These are phyloP conservation scores for Sarocladium oryzae DNA, from an alignment of 2,329 filamentous ascomycete genomes.

Conservation along the genomic window DNA sequence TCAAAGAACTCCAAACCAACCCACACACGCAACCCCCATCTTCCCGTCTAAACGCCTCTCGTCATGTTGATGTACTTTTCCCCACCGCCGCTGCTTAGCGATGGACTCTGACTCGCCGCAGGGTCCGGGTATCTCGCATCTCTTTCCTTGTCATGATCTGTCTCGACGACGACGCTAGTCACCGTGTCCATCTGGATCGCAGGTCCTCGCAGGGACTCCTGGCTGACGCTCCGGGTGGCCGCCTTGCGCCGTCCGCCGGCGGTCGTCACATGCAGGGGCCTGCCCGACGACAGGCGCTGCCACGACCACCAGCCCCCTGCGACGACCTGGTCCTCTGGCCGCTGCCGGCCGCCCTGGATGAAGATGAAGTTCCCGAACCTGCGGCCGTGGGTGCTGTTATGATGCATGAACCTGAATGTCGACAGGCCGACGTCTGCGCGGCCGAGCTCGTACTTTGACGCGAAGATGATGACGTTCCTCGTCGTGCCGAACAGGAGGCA, in stretches of 20 bases:
- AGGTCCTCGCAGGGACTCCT: slow-evolving; percentile 27
- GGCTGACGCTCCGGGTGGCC: slow-evolving; percentile 17
- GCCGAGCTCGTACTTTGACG: slow-evolving; percentile 26
- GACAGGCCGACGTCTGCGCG: slow-evolving; percentile 40
- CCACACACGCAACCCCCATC: too few relatives aligned
- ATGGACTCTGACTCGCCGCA: slow-evolving; percentile 18
- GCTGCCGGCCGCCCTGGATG: slow-evolving; percentile 23
- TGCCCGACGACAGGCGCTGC: too few relatives aligned
- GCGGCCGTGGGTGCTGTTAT: slow-evolving; percentile 26
- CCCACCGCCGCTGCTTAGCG: slow-evolving; percentile 14
- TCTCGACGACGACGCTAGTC: slow-evolving; percentile 35
- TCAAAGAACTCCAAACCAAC: too few relatives aligned
- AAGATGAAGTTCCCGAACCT: slow-evolving; percentile 36
- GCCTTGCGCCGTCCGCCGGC: slow-evolving; percentile 11
- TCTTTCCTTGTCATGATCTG: slow-evolving; percentile 21
- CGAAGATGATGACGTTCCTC: slow-evolving; percentile 46
- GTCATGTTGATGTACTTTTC: slow-evolving; percentile 3
- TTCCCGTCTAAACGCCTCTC: too few relatives aligned
- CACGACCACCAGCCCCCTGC: slow-evolving; percentile 23
- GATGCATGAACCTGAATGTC: slow-evolving; percentile 47
- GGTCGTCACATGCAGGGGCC: too few relatives aligned
- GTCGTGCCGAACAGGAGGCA: slow-evolving; percentile 47
- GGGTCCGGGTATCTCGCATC: slow-evolving; percentile 20
- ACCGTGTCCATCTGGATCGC: slow-evolving; percentile 39
- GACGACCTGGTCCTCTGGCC: slow-evolving; percentile 11